Evolutionary conservation across 495 filamentous ascomycete species (phyloP), one percentile per base, ranked within the genome.

Genomic region (Tuber magnatum): DNA sequence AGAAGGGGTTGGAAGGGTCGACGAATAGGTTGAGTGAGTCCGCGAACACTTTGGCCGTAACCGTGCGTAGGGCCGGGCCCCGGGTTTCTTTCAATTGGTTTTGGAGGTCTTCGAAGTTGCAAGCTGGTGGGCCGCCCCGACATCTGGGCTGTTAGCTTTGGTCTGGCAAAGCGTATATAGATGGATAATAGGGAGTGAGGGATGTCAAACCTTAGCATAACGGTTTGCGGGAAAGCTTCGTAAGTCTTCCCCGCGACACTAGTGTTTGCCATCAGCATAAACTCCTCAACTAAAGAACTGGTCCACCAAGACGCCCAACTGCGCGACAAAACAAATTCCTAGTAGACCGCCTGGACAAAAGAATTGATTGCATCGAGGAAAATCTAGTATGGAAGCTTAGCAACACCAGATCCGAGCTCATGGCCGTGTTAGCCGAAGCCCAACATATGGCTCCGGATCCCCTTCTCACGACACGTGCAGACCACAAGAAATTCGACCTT

Each of bases 221-320:
- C 94, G 3, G 94, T 98, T 83, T 97, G 94, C 0, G 95, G 94
- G 86, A 97, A 97, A 18, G 93, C 89, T 71, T 90, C 87, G 85
- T 94, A 92, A 79, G 95, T 93, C 81, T 92, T 96, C 56, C 88
- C 85, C 10, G 94, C 95, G 39, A 99, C 95, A 76, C 90, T 92
- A 82, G 92, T 97, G 84, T 98, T 99, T 86, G 96, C 95, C 82
- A 98, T 92, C 81, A 98, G 87, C 95, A 99, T 99, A 87, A 99
- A 98, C 80, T 99, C 95, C 81, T 99, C 95, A 39, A 99, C 95
- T 10, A 99, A 88, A 39, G 94, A 97, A 86, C 97, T 98, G 73
- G 95, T 99, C 8, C n/a, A n/a, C n/a, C n/a, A n/a, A n/a, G n/a
- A n/a, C n/a, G n/a, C n/a, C n/a, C n/a, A n/a, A n/a, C n/a, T n/a